Percentiles rank a stretch among this genome's conserved stretches.
Conservation (phyloP, 306 rosid species). For the Cucurbita maxima region DNA sequence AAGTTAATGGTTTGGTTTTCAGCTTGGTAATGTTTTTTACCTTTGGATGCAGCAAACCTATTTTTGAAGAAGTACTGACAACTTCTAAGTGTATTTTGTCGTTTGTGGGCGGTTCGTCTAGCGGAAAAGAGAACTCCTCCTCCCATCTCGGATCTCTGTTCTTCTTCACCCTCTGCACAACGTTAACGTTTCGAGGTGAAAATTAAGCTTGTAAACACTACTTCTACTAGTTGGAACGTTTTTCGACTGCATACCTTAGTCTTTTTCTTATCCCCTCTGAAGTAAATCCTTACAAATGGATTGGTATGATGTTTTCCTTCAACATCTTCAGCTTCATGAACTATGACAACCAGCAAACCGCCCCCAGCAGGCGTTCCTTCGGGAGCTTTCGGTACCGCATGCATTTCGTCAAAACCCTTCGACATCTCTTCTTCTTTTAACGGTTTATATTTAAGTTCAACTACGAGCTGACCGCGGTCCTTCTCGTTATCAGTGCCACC, state of each 20-base stretch:
- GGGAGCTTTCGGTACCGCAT: background rate
- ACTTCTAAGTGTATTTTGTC: slow-evolving; percentile 68
- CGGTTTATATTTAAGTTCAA: slow-evolving; percentile 67
- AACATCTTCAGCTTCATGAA: slow-evolving; percentile 68
- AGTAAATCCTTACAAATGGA: slow-evolving; percentile 54
- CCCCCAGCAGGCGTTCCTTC: slow-evolving; percentile 41
- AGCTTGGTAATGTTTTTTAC: background rate
- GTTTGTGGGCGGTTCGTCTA: slow-evolving; percentile 71
- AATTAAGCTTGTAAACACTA: too few species aligned
- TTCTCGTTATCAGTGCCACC: slow-evolving; percentile 31
- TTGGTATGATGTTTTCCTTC: slow-evolving; percentile 76
- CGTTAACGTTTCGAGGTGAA: background rate
- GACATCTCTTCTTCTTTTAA: slow-evolving; percentile 54
- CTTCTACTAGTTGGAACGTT: background rate
- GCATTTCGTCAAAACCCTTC: background rate
- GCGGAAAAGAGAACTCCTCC: slow-evolving; percentile 74
- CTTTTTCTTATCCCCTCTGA: slow-evolving; percentile 57
- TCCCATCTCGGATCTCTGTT: slow-evolving; percentile 35
- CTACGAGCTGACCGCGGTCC: slow-evolving; percentile 52
- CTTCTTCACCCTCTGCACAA: slow-evolving; percentile 4
- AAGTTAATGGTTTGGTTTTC: background rate
- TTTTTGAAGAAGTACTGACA: slow-evolving; percentile 1
- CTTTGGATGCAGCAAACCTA: slow-evolving; percentile 6
- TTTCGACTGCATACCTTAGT: slow-evolving; percentile 38
- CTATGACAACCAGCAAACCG: slow-evolving; percentile 61